Conservation (phyloP, 2,329 filamentous ascomycete genomes). For the Phaeomoniella chlamydospora region DNA sequence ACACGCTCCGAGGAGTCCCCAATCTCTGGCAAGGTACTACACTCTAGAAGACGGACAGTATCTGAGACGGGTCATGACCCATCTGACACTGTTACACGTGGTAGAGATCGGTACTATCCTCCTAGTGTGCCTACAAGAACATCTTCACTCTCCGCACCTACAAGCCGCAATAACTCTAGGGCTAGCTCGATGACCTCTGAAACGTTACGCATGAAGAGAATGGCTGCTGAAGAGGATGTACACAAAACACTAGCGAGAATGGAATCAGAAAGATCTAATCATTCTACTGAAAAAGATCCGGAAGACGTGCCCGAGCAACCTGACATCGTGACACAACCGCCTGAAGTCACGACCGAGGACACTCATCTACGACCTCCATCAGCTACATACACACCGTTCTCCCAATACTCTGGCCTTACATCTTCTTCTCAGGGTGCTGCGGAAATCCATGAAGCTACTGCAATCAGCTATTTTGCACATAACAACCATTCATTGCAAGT, state of each 20-base stretch:
- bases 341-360: not conserved
- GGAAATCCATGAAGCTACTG: slow-evolving; percentile 47
- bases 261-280: slow-evolving; percentile 10
- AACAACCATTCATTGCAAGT: slow-evolving; percentile 49
- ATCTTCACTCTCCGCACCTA: slow-evolving; percentile 31
- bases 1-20: not conserved
- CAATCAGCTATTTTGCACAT: slow-evolving; percentile 46
- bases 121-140: slow-evolving; percentile 23
- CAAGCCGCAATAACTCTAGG: slow-evolving; percentile 27
- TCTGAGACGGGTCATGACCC: slow-evolving; percentile 20
- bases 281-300: slow-evolving; percentile 4
- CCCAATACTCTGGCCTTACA: slow-evolving; percentile 25
- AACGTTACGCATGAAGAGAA: slow-evolving; percentile 16
- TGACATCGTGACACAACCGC: not conserved
- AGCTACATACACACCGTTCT: slow-evolving; percentile 32
- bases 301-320: slow-evolving; percentile 4
- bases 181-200: slow-evolving; percentile 29
- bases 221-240: slow-evolving; percentile 11
- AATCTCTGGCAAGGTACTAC: slow-evolving; percentile 3
- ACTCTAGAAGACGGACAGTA: slow-evolving; percentile 20
- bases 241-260: slow-evolving; percentile 12
- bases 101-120: slow-evolving; percentile 14
- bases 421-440: slow-evolving; percentile 34
- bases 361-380: slow-evolving; percentile 29
- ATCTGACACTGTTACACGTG: slow-evolving; percentile 12